phyloP scores from a whole-genome alignment of 805 yeast genomes.

The Wickerhamiella sergipiensis region DNA sequence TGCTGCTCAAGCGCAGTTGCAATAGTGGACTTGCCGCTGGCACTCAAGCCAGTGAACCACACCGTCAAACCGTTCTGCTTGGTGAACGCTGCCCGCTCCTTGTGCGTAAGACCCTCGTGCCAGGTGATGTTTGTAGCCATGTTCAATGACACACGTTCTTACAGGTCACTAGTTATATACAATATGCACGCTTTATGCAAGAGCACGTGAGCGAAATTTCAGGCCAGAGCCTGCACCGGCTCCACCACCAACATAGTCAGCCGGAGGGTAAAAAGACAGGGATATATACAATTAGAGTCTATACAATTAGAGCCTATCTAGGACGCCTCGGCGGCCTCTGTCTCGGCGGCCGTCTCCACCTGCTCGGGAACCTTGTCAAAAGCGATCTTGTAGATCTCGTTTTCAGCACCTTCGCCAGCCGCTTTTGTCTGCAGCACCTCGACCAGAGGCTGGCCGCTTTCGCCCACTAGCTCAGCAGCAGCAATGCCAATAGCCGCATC shows the following conservation, averaged over 20 bases:
- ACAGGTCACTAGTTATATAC: not conserved
- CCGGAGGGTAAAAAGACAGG: too few relatives aligned
- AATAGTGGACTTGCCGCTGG: slow-evolving; percentile 88
- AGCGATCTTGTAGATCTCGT: not conserved
- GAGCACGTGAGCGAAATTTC: slow-evolving; percentile 1
- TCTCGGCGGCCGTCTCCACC: not conserved
- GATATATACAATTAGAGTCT: too few relatives aligned
- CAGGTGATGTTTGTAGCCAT: slow-evolving; percentile 97
- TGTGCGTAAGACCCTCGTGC: slow-evolving; percentile 81
- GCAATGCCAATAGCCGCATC: slow-evolving; percentile 6
- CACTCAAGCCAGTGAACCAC: slow-evolving; percentile 93
- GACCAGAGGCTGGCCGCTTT: not conserved
- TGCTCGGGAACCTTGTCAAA: not conserved
- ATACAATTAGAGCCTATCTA: not conserved
- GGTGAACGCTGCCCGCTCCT: slow-evolving; percentile 57
- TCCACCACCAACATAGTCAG: too few relatives aligned
- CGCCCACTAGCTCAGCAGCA: slow-evolving; percentile 4
- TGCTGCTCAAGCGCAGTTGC: slow-evolving; percentile 89
- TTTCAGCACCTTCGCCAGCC: not conserved
- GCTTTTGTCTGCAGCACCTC: not conserved
- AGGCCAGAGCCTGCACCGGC: not conserved
- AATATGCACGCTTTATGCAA: not conserved
- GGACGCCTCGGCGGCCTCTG: not conserved
- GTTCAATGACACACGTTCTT: slow-evolving; percentile 6
- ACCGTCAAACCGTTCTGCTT: slow-evolving; percentile 80